phyloP scores from a whole-genome alignment of 306 rosid genomes.

The Cicer bijugum region DNA sequence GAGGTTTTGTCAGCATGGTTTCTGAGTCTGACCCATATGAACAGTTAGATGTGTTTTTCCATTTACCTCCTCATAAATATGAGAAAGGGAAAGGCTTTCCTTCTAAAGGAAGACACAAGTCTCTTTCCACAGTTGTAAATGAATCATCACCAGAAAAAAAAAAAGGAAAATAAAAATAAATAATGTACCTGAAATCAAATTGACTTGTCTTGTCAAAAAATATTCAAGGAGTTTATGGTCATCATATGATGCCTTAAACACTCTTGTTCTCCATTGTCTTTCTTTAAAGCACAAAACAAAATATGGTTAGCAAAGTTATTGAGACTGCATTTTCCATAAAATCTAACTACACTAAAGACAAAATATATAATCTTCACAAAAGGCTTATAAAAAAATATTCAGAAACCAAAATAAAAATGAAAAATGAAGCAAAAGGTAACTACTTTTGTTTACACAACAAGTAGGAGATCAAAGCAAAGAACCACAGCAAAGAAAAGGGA shows the following conservation, averaged over 20 bases:
- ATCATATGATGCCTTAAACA: slow-evolving; percentile 27
- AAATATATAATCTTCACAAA: slow-evolving; percentile 20
- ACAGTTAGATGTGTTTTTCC: slow-evolving; percentile 49
- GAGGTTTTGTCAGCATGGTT: slow-evolving; percentile 36
- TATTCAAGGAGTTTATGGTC: slow-evolving; percentile 36
- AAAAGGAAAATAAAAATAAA: background rate
- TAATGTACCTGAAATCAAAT: slow-evolving; percentile 54
- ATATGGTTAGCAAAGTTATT: background rate
- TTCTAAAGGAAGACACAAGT: slow-evolving; percentile 82
- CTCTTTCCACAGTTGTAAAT: slow-evolving; percentile 61
- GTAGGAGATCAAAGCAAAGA: slow-evolving; percentile 54
- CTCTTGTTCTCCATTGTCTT: slow-evolving; percentile 19
- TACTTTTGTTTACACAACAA: slow-evolving; percentile 47
- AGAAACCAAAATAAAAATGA: background rate
- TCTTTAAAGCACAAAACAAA: slow-evolving; percentile 35
- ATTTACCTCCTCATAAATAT: slow-evolving; percentile 42
- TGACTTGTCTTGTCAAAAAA: slow-evolving; percentile 35
- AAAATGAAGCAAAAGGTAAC: slow-evolving; percentile 31
- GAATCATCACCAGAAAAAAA: slow-evolving; percentile 53
- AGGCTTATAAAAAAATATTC: background rate
- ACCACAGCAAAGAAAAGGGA: background rate
- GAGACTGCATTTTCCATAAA: slow-evolving; percentile 14
- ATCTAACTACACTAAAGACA: slow-evolving; percentile 2
- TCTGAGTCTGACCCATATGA: slow-evolving; percentile 41
- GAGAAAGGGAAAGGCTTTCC: slow-evolving; percentile 56